Percentiles rank a stretch among this genome's conserved stretches.
Evolutionary conservation across 805 yeast genomes (phyloP).

Genomic region (Saccharomyces cerevisiae): DNA sequence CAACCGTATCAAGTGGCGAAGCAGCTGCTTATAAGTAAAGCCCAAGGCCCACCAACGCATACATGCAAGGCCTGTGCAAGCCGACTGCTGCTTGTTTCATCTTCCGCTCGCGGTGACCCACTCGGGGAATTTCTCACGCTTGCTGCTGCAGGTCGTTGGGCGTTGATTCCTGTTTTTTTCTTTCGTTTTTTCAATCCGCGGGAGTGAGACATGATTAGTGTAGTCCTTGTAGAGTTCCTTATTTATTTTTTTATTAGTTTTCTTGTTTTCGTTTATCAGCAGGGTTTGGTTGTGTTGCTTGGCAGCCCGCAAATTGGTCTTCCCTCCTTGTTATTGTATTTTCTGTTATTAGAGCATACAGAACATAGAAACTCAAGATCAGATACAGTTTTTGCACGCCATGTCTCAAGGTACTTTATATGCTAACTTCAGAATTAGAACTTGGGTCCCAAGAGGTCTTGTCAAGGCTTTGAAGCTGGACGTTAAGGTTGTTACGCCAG

Average conservation of each 20-base stretch:
- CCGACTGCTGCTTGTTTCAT: neutral
- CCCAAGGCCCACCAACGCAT: neutral
- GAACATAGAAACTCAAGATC: neutral
- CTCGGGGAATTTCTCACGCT: neutral
- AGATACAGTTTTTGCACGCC: neutral
- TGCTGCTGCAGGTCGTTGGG: neutral
- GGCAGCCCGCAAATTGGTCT: neutral
- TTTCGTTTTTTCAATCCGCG: neutral
- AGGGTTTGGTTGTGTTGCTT: neutral
- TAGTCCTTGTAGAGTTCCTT: neutral
- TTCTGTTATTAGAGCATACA: neutral
- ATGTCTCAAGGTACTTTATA: constrained; percentile 69
- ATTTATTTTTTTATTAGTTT: neutral
- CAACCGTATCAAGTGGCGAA: neutral
- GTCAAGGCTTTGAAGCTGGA: constrained; percentile 55
- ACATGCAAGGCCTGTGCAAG: neutral
- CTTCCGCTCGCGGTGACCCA: neutral
- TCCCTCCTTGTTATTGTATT: neutral
- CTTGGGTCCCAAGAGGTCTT: constrained; percentile 39
- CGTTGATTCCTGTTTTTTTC: neutral
- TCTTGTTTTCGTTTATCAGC: neutral
- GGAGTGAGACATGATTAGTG: neutral
- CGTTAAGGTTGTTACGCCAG: constrained; percentile 37
- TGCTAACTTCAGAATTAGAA: constrained; percentile 36
- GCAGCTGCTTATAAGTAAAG: neutral